Conservation (phyloP, 2,329 filamentous ascomycete species). For the Trichophyton mentagrophytes region DNA sequence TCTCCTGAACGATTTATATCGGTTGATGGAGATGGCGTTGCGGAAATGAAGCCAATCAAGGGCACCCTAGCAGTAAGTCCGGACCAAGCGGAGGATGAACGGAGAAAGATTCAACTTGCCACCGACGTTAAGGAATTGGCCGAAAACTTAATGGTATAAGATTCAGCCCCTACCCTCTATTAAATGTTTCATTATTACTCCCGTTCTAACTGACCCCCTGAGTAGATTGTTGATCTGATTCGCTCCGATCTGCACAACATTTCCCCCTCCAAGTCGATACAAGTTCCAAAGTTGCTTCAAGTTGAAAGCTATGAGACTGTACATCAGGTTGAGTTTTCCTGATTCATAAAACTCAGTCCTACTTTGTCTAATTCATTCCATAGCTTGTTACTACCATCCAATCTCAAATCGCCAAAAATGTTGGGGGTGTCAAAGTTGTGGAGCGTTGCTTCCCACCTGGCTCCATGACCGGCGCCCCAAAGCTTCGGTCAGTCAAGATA, state of each 20-base stretch:
- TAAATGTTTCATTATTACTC: background rate
- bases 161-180: background rate
- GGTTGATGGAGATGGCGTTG: constrained; percentile 40
- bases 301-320: constrained; percentile 88
- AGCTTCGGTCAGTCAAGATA: constrained; percentile 81
- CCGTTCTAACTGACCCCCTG: background rate
- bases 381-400: constrained; percentile 13
- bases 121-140: constrained; percentile 79
- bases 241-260: constrained; percentile 84
- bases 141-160: constrained; percentile 72
- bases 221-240: constrained; percentile 75
- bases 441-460: constrained; percentile 56
- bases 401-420: constrained; percentile 12
- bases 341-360: constrained; percentile 41
- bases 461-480: constrained; percentile 93
- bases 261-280: constrained; percentile 59
- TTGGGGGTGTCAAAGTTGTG: constrained; percentile 11
- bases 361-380: background rate
- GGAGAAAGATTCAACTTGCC: constrained; percentile 49
- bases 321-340: constrained; percentile 60
- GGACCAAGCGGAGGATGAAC: constrained; percentile 56
- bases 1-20: constrained; percentile 83
- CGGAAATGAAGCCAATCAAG: constrained; percentile 80
- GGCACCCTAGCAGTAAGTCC: constrained; percentile 76
- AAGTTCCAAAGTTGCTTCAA: constrained; percentile 64